Base-by-base conservation (phyloP, 1,284 basidiomycete species). In the Agaricales sp. region DNA sequence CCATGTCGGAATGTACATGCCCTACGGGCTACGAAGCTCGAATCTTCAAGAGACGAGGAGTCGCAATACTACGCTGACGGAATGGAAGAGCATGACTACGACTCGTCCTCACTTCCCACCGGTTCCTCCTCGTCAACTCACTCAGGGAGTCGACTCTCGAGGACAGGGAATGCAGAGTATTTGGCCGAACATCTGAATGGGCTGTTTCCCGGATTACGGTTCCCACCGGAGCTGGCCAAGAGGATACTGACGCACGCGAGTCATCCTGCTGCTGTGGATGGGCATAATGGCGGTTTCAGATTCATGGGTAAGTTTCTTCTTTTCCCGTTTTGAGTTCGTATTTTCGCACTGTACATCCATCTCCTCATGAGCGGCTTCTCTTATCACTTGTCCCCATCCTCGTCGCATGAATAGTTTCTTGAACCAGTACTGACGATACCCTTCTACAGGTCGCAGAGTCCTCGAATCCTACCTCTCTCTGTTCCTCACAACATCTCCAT, bases 171-270 rank as follows among this genome's bases (percentile, higher is more conserved):
- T 14, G 50, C 25, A 41, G 22, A 59, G 3, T 63, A 56, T 6
- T 70, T 80, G 43, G 61, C 73, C 21, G 63, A 71, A 38, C 79
- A 87, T 58, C 65, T 87, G n/a, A 69, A 76, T 56, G 62, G 67
- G 23, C 62, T 84, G 25, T 86, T 90, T 57, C 65, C 73, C 6
- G 75, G 81, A 18, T 67, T 90, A 47, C 67, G 76, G 47, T 90
- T 90, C 61, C 77, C 83, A 4, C 67, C 70, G 4, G 80, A 85
- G 54, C 69, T 87, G 35, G 81, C 85, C 4, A 69, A 71, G 54
- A 77, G 86, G 52, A 73, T 87, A 57, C 67, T 90, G 53, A 90
- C 87, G 2, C 87, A 90, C 60, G 70, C 71, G 3, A 87, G 83
- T 64, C 86, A 87, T 61, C 72, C 69, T 46, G 70, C 75, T 51